Base-by-base conservation (phyloP, 371 early-diverging fungal species). In the Mucor irregularis region DNA sequence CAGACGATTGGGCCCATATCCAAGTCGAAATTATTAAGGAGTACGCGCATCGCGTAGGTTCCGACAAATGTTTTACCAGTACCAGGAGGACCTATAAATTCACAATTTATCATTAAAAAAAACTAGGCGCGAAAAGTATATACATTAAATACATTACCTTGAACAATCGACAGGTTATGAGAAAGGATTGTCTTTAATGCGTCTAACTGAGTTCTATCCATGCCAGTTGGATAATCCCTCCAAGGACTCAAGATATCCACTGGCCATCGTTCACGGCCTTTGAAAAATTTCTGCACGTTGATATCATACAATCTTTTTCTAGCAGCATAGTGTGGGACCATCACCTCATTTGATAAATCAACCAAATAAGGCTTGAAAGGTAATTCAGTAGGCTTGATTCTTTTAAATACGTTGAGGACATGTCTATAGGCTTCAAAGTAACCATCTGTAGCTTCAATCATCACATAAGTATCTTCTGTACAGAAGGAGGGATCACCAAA, bases 11-110 rank as follows among this genome's bases (percentile, higher is more conserved):
- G 84, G 2, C 80, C 76, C 47, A 71, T 26, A 4, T 57, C 49
- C 8, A 11, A 34, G 19, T 66, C 66, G 19, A 63, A 73, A 51
- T 86, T 78, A 24, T 72, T 73, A 19, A 85, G 56, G 5, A 89
- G 66, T 0, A 85, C 77, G 10, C 59, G 55, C 57, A 84, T 81
- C 6, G 84, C 75, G 61, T 81, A 75, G 21, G 88, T 78, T 55
- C 88, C 88, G 0, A 87, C 79, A 62, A 74, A 86, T 0, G 87
- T 86, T 47, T 89, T 90, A 54, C 89, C 89, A 28, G 88, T 86
- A 43, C 90, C 89, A 14, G 89, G 89, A 13, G 89, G 90, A 40
- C 89, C 75, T 75, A 56, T 31, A 10, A 14, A 19, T 49, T 10
- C 16, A n/a, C n/a, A n/a, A n/a, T n/a, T n/a, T n/a, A n/a, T n/a